Evolutionary conservation across 176 grass and related monocot genomes (phyloP), one percentile per base, ranked within the genome.

Genomic region (Rhynchospora pubera): DNA sequence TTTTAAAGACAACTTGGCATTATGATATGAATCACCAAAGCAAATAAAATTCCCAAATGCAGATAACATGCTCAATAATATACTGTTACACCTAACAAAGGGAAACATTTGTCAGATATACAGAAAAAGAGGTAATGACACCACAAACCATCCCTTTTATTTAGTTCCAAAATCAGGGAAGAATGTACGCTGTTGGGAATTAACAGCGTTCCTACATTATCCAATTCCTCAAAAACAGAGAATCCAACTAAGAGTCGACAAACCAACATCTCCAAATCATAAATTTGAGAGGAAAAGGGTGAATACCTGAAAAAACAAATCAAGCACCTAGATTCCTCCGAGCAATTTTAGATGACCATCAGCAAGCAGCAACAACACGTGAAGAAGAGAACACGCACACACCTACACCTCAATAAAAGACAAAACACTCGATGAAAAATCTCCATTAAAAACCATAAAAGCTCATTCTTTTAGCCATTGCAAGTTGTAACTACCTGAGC

Each of bases 321-420:
- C 42, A 51, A 9, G 6, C 55, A 51, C 61, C 50, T 52, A 26
- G 16, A 58, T 79, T 60, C 53, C 18, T 19, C 76, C 28, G 7
- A 81, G 12, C 39, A 64, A 81, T 46, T 48, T 81, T 65, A 81
- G 60, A 81, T 51, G 79, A n/a, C 60, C 58, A 65, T 81, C 42
- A 65, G 19, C 60, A 80, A 80, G 44, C 14, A 5, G 42, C 32
- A 48, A 51, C n/a, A 12, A 51, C n/a, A 12, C 15, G 22, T 52
- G 21, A 73, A 59, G 78, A 6, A 60, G n/a, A 39, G 48, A 79
- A 34, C 32, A 34, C 32, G 3, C 32, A 3, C 9, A 18, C 77
- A 65, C 45, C 60, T 81, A n/a, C 21, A 65, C 6, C 21, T 44
- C 52, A n/a, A 55, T 4, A 18, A 79, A 42, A 61, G 5, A 8